Conservation (phyloP, 192 early-diverging fungal species). For the Mycoemilia scoparia region DNA sequence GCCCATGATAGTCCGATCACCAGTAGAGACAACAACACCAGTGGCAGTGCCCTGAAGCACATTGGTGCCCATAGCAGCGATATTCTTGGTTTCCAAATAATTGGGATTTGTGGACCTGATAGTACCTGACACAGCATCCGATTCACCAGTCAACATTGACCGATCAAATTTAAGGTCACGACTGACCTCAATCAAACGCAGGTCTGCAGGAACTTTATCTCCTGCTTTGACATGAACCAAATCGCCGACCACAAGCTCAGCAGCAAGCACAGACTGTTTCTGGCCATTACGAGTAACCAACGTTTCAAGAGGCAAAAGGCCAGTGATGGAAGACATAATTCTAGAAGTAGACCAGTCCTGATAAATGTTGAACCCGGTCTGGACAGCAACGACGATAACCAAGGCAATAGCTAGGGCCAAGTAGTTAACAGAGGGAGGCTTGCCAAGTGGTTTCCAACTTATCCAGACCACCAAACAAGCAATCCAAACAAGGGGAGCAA, state of each 20-base stretch:
- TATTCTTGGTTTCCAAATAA: slow-evolving; percentile 48
- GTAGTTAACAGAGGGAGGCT: slow-evolving; percentile 9
- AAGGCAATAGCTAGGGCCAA: slow-evolving; percentile 19
- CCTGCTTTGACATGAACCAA: slow-evolving; percentile 39
- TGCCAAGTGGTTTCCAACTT: slow-evolving; percentile 29
- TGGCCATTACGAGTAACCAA: slow-evolving; percentile 42
- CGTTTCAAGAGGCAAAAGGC: slow-evolving; percentile 37
- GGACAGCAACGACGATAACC: slow-evolving; percentile 36
- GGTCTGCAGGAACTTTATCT: slow-evolving; percentile 52
- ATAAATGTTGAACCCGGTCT: slow-evolving; percentile 36
- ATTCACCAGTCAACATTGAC: slow-evolving; percentile 60
- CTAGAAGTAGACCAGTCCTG: slow-evolving; percentile 37
- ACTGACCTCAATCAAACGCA: slow-evolving; percentile 37
- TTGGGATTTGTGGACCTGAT: slow-evolving; percentile 41
- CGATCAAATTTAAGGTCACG: slow-evolving; percentile 70
- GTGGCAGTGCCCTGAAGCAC: slow-evolving; percentile 42
- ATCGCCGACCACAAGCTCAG: slow-evolving; percentile 44
- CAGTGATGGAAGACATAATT: slow-evolving; percentile 46
- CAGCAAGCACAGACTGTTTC: slow-evolving; percentile 20
- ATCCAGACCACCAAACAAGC: slow-evolving; percentile 34
- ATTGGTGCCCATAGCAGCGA: slow-evolving; percentile 48
- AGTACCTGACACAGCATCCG: slow-evolving; percentile 36
- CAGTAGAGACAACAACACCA: slow-evolving; percentile 57
- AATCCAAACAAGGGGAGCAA: slow-evolving; percentile 39
- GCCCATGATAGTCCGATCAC: slow-evolving; percentile 60